These are phyloP conservation scores for Lipomyces lipofer DNA, from an alignment of 805 yeast genomes.

Conservation along the genomic window DNA sequence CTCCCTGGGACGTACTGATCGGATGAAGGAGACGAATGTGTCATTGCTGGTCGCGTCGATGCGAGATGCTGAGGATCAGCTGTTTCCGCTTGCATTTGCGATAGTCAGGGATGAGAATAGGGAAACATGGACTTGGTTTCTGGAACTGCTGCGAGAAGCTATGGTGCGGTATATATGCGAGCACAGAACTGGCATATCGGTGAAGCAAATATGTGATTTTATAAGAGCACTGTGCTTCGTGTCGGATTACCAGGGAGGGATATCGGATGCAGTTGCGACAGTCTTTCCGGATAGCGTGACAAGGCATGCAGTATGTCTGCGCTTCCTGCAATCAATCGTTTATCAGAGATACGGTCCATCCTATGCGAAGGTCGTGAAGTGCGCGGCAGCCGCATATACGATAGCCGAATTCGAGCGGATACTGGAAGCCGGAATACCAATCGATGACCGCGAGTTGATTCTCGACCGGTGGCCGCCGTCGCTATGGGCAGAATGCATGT, in stretches of 20 bases:
- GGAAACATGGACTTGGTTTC: constrained; percentile 21
- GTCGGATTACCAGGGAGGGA: constrained; percentile 5
- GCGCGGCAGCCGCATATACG: constrained; percentile 15
- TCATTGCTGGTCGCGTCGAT: constrained; percentile 14
- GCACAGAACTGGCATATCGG: constrained; percentile 3
- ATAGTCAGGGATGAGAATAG: background rate
- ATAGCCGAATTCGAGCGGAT: constrained; percentile 5
- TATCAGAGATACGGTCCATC: background rate
- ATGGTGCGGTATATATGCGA: constrained; percentile 4
- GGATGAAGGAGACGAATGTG: background rate
- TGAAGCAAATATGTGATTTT: constrained; percentile 6
- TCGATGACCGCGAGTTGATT: constrained; percentile 11
- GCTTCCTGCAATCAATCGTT: constrained; percentile 9
- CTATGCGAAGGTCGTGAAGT: constrained; percentile 10
- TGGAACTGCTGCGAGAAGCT: constrained; percentile 5
- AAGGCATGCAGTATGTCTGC: constrained; percentile 16
- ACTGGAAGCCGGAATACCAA: constrained; percentile 1
- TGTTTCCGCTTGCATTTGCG: constrained; percentile 15
- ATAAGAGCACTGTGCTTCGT: constrained; percentile 13
- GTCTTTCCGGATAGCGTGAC: constrained; percentile 17
- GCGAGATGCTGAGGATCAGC: constrained; percentile 20
- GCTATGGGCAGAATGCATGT: constrained; percentile 19
- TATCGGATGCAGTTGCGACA: constrained; percentile 3
- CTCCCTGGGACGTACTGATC: constrained; percentile 10
- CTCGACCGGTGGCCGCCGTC: constrained; percentile 11